Evolutionary conservation across 306 rosid species (phyloP), one percentile per base, ranked within the genome.

Genomic region (Elaeagnus macrophylla): DNA sequence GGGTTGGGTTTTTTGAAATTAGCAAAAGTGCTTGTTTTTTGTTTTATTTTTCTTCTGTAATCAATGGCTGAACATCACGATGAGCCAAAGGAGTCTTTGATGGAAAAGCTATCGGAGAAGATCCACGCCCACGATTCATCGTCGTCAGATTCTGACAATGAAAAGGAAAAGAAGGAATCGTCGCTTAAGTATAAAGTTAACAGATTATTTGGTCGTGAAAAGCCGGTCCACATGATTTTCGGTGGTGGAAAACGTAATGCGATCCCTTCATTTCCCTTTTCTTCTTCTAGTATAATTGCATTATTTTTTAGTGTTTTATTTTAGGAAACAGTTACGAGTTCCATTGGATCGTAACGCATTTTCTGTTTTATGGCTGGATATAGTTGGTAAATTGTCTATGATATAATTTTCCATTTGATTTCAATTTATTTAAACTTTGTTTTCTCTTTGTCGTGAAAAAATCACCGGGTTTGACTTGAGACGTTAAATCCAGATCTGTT

Each of bases 171-270:
- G 5, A 39, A 54, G 20, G 51, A 48, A 4, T 20, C 60, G 53
- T 60, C 95, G 10, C 3, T 73, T 12, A 75, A 93, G 74, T 12
- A 68, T 43, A 82, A 81, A 78, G 72, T 73, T 61, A 78, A 37
- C 72, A 81, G 88, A 78, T 75, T 87, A 45, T 87, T 93, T 40
- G 99, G 99, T n/a, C 77, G 96, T 75, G 99, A 87, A 47, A 75
- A 49, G 39, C 88, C 96, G 1, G 75, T 93, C 49, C 96, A 93
- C 79, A 56, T 69, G 64, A 94, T 84, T 63, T 51, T 93, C 11
- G 99, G 99, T 13, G 99, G 99, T 1, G 99, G 99, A 74, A 87
- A 81, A 79, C 86, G 99, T 87, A 75, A 75, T 49, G 89, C 37
- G 46, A 43, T 48, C 19, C 45, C 46, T 8, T 62, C 39, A 12